Percentiles rank a stretch among this genome's conserved stretches.
These are phyloP conservation scores for Quercus bicolor DNA, from an alignment of 306 rosid species.

Conservation along the genomic window DNA sequence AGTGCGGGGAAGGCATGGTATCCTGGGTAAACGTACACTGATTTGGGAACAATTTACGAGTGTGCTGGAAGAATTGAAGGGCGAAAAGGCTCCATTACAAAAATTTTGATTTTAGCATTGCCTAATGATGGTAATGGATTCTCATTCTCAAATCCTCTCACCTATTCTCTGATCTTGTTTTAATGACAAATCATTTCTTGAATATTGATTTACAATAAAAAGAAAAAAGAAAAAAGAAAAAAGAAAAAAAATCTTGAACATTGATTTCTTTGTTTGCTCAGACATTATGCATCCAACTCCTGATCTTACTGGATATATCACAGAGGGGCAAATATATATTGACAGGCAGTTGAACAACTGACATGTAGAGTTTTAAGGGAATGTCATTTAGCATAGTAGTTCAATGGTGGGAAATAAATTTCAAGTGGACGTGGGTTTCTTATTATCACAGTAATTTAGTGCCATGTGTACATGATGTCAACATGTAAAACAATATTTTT, in stretches of 20 bases:
- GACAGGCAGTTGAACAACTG: constrained; percentile 90
- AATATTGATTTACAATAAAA: no score
- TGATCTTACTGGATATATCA: constrained; percentile 96
- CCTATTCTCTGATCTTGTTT: constrained; percentile 8
- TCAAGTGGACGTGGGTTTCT: neutral
- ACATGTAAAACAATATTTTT: no score
- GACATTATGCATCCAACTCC: constrained; percentile 98
- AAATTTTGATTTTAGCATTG: constrained; percentile 89
- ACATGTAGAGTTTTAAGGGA: constrained; percentile 50
- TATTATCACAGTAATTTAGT: neutral
- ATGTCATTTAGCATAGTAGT: constrained; percentile 1
- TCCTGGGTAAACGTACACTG: constrained; percentile 97
- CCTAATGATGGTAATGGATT: constrained; percentile 79
- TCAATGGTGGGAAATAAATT: neutral
- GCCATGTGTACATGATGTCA: neutral
- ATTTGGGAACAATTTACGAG: constrained; percentile 94
- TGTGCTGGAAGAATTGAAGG: constrained; percentile 99
- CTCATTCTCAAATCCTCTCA: constrained; percentile 8
- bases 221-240: no score
- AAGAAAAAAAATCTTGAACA: constrained; percentile 1
- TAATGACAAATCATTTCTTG: neutral
- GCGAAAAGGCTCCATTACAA: constrained; percentile 84
- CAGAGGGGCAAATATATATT: constrained; percentile 95
- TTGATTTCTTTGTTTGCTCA: constrained; percentile 22
- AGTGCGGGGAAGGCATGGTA: constrained; percentile 98